A percentile compares a stretch with the other conserved stretches of the same genome.
Conservation (phyloP, 495 filamentous ascomycete genomes). For the Neurospora africana region DNA sequence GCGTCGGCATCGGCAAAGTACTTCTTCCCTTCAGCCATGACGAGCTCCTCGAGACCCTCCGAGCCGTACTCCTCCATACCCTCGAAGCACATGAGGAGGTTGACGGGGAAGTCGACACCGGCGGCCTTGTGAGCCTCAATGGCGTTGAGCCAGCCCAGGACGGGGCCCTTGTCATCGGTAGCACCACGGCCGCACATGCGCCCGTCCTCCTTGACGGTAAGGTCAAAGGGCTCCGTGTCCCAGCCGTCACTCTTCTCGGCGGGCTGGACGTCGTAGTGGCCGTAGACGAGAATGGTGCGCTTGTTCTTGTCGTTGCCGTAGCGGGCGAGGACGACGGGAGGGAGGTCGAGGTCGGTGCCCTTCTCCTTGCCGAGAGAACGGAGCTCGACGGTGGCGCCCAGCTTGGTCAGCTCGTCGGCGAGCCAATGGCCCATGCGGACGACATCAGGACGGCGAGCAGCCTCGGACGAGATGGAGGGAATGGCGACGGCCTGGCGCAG, state of each 20-base stretch:
- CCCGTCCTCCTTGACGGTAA: conserved; percentile 78
- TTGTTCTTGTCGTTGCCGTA: conserved; percentile 87
- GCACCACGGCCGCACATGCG: conserved; percentile 93
- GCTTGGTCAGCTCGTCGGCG: conserved; percentile 62
- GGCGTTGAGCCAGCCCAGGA: conserved; percentile 94
- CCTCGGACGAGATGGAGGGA: conserved; percentile 87
- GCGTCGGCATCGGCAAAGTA: conserved; percentile 94
- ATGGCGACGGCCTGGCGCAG: conserved; percentile 89
- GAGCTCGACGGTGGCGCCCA: conserved; percentile 80
- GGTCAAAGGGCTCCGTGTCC: conserved; percentile 88
- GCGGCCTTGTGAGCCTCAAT: conserved; percentile 96
- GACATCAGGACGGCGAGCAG: conserved; percentile 77
- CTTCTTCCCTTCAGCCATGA: conserved; percentile 74
- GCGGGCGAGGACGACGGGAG: conserved; percentile 81
- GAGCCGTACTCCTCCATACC: conserved; percentile 99
- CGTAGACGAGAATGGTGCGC: conserved; percentile 91
- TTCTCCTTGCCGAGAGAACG: conserved; percentile 82
- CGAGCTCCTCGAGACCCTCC: conserved; percentile 91
- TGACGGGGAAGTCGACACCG: conserved; percentile 89
- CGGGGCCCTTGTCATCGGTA: conserved; percentile 97
- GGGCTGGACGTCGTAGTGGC: conserved; percentile 98
- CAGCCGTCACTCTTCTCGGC: conserved; percentile 89
- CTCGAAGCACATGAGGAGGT: conserved; percentile 99
- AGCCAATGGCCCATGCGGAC: conserved; percentile 95
- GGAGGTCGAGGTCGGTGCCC: conserved; percentile 79